These are phyloP conservation scores for Leccinum pellstonianum DNA, from an alignment of 768 basidiomycete species.

Conservation along the genomic window DNA sequence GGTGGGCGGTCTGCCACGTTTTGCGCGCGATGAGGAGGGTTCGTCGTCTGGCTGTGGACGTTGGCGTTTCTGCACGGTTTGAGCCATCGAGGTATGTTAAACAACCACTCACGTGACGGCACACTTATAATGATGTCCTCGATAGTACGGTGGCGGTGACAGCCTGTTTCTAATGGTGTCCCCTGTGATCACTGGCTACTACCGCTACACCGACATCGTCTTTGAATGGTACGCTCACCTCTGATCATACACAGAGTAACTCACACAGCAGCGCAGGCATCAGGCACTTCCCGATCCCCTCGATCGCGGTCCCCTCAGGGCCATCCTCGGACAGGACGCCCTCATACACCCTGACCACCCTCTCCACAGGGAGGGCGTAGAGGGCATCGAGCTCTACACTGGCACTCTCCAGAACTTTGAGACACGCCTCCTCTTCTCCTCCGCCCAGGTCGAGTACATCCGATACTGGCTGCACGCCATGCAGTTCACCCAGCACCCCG, in stretches of 20 bases:
- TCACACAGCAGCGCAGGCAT: conserved; percentile 41
- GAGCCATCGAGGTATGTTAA: conserved; percentile 50
- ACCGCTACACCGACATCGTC: conserved; percentile 83
- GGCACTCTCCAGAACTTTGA: conserved; percentile 78
- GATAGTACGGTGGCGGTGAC: not conserved
- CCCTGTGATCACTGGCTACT: conserved; percentile 65
- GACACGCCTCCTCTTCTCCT: conserved; percentile 77
- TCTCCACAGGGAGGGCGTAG: conserved; percentile 56
- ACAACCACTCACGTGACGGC: not conserved
- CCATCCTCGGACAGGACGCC: conserved; percentile 67
- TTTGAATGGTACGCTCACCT: conserved; percentile 62
- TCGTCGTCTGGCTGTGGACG: conserved; percentile 26
- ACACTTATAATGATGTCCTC: too few relatives aligned
- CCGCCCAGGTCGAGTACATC: conserved; percentile 80
- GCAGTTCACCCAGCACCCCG: conserved; percentile 57
- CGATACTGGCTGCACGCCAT: conserved; percentile 82
- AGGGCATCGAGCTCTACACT: conserved; percentile 71
- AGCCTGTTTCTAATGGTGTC: conserved; percentile 24
- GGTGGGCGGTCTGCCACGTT: conserved; percentile 54
- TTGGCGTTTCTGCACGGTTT: conserved; percentile 59
- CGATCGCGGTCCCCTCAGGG: conserved; percentile 64
- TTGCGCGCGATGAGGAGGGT: conserved; percentile 35
- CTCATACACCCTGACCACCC: conserved; percentile 73
- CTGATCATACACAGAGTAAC: not conserved
- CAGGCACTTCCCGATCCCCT: conserved; percentile 54